Percentiles rank a stretch among this genome's conserved stretches.
Conservation (phyloP, 768 basidiomycete genomes). For the Pleurotus tuber-regium region DNA sequence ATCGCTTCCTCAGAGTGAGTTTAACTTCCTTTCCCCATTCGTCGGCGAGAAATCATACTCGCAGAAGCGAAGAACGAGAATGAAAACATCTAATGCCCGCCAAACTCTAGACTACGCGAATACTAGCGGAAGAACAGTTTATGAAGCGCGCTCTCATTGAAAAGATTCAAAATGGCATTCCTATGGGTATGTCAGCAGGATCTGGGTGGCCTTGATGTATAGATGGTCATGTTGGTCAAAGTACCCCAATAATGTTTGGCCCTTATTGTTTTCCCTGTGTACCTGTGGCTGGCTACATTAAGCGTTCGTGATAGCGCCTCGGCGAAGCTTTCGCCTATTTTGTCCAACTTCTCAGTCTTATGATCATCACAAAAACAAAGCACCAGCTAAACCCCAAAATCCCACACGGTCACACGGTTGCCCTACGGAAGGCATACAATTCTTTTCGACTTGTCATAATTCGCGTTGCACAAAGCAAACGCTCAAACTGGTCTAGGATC, state of each 20-base stretch:
- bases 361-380: conserved; percentile 1
- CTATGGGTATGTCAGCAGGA: conserved; percentile 42
- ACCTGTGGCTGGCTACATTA: too few relatives aligned
- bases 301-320: conserved; percentile 9
- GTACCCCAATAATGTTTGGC: background rate
- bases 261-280: conserved; percentile 1
- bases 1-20: conserved; percentile 87
- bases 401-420: background rate
- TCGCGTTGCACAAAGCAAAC: background rate
- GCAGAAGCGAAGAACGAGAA: background rate
- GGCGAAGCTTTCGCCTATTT: conserved; percentile 14
- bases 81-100: conserved; percentile 8
- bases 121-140: conserved; percentile 93
- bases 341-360: conserved; percentile 6
- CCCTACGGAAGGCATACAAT: background rate
- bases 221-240: background rate
- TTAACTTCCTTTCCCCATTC: conserved; percentile 14
- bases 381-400: background rate
- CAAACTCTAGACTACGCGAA: conserved; percentile 64
- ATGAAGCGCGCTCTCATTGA: conserved; percentile 94
- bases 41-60: conserved; percentile 8
- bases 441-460: background rate
- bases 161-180: conserved; percentile 71
- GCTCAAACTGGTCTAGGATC: background rate
- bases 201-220: conserved; percentile 42